Evolutionary conservation across 805 yeast species (phyloP).

Genomic region (Yamadazyma olivae): DNA sequence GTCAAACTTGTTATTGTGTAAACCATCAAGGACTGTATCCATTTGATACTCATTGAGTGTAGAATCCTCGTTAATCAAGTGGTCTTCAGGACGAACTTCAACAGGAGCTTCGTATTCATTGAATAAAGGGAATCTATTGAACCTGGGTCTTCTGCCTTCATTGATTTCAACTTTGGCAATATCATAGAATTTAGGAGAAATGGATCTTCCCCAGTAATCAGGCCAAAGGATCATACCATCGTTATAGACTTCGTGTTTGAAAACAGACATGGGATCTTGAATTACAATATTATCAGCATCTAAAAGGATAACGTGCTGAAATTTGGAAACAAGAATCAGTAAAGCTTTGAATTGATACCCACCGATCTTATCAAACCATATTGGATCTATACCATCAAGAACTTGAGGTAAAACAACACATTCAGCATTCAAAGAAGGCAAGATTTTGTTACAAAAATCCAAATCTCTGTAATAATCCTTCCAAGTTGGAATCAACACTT

Average conservation of each 20-base stretch:
- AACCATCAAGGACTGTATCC: no score
- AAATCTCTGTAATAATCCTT: conserved; percentile 40
- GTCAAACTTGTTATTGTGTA: no score
- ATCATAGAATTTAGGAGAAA: conserved; percentile 55
- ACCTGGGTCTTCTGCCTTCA: conserved; percentile 20
- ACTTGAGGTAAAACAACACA: conserved; percentile 27
- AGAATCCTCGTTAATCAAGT: conserved; percentile 25
- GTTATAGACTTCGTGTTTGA: conserved; percentile 42
- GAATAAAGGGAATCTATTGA: conserved; percentile 24
- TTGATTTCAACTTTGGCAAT: conserved; percentile 42
- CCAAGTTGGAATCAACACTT: conserved; percentile 43
- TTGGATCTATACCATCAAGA: conserved; percentile 1
- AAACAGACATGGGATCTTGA: conserved; percentile 41
- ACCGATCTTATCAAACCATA: conserved; percentile 20
- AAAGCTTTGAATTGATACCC: conserved; percentile 53
- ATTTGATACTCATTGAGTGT: no score
- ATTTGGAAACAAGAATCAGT: conserved; percentile 60
- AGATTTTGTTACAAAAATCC: conserved; percentile 42
- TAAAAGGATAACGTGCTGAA: conserved; percentile 44
- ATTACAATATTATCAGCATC: conserved; percentile 52
- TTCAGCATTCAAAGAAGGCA: conserved; percentile 42
- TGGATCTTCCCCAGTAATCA: conserved; percentile 67
- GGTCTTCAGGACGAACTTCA: conserved; percentile 17
- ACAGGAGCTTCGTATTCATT: conserved; percentile 23
- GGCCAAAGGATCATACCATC: conserved; percentile 64